Percentiles rank a stretch among this genome's conserved stretches.
Conservation (phyloP, 345 rosid species). For the Garcia nutans region DNA sequence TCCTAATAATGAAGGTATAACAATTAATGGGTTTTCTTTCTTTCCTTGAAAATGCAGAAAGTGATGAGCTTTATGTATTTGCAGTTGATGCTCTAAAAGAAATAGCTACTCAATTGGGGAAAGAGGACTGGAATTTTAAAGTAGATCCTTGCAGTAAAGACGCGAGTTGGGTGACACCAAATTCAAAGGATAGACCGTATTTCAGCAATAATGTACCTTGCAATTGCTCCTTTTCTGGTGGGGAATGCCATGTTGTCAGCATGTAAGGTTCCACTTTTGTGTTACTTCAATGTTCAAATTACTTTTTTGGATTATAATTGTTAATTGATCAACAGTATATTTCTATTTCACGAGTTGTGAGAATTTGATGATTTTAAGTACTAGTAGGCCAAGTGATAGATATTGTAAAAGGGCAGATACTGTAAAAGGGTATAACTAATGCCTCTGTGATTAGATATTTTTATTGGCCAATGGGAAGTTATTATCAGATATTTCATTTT, state of each 20-base stretch:
- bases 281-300: too few relatives aligned
- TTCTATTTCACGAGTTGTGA: not conserved
- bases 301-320: not conserved
- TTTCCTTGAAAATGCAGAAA: not conserved
- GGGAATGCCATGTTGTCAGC: slow-evolving; percentile 2
- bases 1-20: not conserved
- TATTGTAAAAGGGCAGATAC: not conserved
- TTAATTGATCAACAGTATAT: not conserved
- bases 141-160: slow-evolving; percentile 5
- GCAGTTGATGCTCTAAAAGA: slow-evolving; percentile 4
- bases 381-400: not conserved
- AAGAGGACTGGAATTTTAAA: slow-evolving; percentile 8
- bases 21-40: not conserved
- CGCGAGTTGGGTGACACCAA: slow-evolving; percentile 12
- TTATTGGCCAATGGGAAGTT: not conserved
- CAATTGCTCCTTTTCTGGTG: slow-evolving; percentile 3
- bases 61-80: not conserved
- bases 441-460: too few relatives aligned
- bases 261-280: not conserved
- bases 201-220: not conserved
- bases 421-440: not conserved
- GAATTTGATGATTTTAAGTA: not conserved
- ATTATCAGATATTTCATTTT: not conserved
- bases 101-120: slow-evolving; percentile 12
- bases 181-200: not conserved